Conservation (phyloP, 2,329 filamentous ascomycete genomes). For the Aspergillus spinulosporus region DNA sequence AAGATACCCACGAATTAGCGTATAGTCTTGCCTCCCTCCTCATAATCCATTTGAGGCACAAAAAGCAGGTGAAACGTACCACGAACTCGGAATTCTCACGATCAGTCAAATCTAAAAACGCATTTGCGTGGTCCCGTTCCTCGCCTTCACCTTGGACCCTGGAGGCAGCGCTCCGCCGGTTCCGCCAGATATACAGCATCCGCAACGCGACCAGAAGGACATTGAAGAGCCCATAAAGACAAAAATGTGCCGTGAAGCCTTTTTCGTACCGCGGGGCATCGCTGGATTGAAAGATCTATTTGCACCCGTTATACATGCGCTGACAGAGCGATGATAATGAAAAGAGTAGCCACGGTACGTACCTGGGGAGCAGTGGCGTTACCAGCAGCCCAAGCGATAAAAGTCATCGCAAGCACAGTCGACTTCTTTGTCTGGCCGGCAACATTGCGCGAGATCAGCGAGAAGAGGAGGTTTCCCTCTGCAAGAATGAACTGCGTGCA, state of each 20-base stretch:
- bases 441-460: conserved; percentile 59
- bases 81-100: conserved; percentile 4
- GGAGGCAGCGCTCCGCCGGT: neutral
- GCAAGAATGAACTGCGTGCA: conserved; percentile 68
- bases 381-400: conserved; percentile 44
- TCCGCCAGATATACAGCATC: neutral
- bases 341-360: no score
- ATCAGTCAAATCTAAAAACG: conserved; percentile 9
- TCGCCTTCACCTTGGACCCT: no score
- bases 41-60: no score
- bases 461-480: conserved; percentile 54
- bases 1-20: no score
- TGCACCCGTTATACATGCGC: neutral
- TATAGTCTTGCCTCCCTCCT: no score
- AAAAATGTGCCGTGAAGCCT: conserved; percentile 6
- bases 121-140: neutral
- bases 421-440: conserved; percentile 71
- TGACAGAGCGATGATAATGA: no score
- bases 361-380: conserved; percentile 21
- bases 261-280: conserved; percentile 5
- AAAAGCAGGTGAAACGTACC: neutral
- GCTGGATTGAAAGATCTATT: conserved; percentile 4
- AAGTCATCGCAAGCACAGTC: conserved; percentile 64
- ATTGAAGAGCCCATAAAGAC: conserved; percentile 1
- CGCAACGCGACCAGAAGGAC: neutral